These are phyloP conservation scores for Fusarium algeriense DNA, from an alignment of 2,329 filamentous ascomycete genomes.

Conservation along the genomic window DNA sequence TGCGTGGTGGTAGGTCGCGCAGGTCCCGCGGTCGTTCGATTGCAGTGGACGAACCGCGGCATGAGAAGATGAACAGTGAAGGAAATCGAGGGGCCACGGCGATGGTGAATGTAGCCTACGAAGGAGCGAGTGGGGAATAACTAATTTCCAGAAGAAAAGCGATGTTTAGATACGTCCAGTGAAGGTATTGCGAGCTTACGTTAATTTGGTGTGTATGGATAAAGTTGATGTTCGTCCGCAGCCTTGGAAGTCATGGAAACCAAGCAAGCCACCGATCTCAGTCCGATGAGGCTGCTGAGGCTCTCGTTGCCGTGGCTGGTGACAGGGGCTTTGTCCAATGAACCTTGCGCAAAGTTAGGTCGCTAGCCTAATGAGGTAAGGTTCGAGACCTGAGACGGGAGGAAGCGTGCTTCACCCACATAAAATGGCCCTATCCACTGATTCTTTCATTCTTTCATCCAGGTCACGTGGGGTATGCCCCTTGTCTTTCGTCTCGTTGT, in stretches of 20 bases:
- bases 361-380: slow-evolving; percentile 15
- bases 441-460: neutral
- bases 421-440: neutral
- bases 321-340: slow-evolving; percentile 29
- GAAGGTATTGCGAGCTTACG: slow-evolving; percentile 34
- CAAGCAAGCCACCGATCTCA: slow-evolving; percentile 38
- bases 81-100: neutral
- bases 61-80: slow-evolving; percentile 29
- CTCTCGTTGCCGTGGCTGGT: slow-evolving; percentile 44
- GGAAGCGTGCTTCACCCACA: slow-evolving; percentile 32
- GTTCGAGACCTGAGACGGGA: slow-evolving; percentile 20
- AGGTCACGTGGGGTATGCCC: slow-evolving; percentile 17
- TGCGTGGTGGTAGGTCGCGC: slow-evolving; percentile 43
- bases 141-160: neutral
- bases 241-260: slow-evolving; percentile 25
- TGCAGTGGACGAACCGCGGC: slow-evolving; percentile 44
- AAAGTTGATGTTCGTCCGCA: slow-evolving; percentile 26
- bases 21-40: slow-evolving; percentile 44
- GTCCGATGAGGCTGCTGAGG: slow-evolving; percentile 44
- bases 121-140: neutral
- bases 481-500: neutral
- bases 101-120: neutral
- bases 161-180: neutral
- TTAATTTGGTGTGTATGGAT: slow-evolving; percentile 28
- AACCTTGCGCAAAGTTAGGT: neutral